phyloP scores from a whole-genome alignment of 306 rosid species.

The Vigna radiata region DNA sequence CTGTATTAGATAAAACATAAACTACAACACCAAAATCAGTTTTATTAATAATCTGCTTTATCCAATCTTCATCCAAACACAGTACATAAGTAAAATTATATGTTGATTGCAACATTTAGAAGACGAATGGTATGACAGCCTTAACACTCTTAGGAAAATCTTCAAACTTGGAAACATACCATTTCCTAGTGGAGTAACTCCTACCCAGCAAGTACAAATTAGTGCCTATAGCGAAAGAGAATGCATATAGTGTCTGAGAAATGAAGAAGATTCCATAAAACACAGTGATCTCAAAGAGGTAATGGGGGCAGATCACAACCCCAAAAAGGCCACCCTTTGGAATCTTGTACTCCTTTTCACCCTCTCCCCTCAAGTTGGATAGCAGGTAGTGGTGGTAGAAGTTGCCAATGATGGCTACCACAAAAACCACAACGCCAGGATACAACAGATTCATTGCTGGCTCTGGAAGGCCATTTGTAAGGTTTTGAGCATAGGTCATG shows the following conservation, averaged over 20 bases:
- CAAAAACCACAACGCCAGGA: conserved; percentile 61
- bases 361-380: conserved; percentile 62
- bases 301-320: conserved; percentile 76
- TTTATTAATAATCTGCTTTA: no score
- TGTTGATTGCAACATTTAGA: conserved; percentile 36
- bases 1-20: no score
- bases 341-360: conserved; percentile 71
- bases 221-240: conserved; percentile 57
- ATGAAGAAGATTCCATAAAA: conserved; percentile 68
- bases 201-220: conserved; percentile 69
- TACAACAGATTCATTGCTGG: conserved; percentile 60
- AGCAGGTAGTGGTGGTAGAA: conserved; percentile 82
- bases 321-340: conserved; percentile 86
- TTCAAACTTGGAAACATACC: conserved; percentile 83
- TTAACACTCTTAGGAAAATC: conserved; percentile 69
- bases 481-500: conserved; percentile 69
- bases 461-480: conserved; percentile 57
- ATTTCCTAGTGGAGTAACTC: conserved; percentile 75
- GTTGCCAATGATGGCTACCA: conserved; percentile 70
- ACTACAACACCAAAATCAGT: no score
- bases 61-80: neutral
- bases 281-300: conserved; percentile 73
- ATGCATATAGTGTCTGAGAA: conserved; percentile 66
- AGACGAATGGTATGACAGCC: conserved; percentile 73
- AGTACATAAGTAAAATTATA: no score